Conservation (phyloP, 2,329 filamentous ascomycete genomes). For the Diplodia corticola region DNA sequence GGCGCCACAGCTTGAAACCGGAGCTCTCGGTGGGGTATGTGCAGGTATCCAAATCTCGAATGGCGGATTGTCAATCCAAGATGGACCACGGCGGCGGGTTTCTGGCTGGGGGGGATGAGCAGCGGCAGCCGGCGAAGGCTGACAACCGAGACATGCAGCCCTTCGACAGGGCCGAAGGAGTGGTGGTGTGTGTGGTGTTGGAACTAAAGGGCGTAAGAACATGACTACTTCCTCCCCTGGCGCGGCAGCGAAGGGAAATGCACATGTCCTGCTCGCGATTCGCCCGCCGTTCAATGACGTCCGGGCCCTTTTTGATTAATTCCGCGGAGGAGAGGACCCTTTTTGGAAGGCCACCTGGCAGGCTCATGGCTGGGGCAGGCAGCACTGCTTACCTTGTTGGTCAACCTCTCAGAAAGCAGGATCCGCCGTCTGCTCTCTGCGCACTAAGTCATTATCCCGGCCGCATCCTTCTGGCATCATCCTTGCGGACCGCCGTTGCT, state of each 20-base stretch:
- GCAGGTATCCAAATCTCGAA: not conserved
- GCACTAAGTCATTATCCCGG: not conserved
- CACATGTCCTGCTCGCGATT: not conserved
- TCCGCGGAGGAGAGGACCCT: conserved; percentile 6
- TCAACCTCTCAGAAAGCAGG: not conserved
- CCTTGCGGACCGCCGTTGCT: not conserved
- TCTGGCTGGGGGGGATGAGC: not conserved
- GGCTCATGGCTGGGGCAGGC: not conserved
- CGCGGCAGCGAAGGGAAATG: not conserved
- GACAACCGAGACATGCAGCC: not conserved
- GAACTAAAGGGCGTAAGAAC: not conserved
- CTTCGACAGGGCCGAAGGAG: not conserved
- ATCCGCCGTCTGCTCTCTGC: not conserved
- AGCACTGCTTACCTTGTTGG: conserved; percentile 9
- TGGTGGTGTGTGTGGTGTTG: not conserved
- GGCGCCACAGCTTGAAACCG: not conserved
- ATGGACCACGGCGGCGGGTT: not conserved
- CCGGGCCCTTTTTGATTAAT: conserved; percentile 6
- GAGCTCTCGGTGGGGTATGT: not conserved
- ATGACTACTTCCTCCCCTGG: not conserved
- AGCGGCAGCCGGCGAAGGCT: not conserved
- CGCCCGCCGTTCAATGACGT: not conserved
- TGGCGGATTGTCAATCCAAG: not conserved
- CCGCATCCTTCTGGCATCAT: not conserved
- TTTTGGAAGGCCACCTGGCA: not conserved